Conservation (phyloP, 352 stramenopile species). For the Elongisporangium prolatum region DNA sequence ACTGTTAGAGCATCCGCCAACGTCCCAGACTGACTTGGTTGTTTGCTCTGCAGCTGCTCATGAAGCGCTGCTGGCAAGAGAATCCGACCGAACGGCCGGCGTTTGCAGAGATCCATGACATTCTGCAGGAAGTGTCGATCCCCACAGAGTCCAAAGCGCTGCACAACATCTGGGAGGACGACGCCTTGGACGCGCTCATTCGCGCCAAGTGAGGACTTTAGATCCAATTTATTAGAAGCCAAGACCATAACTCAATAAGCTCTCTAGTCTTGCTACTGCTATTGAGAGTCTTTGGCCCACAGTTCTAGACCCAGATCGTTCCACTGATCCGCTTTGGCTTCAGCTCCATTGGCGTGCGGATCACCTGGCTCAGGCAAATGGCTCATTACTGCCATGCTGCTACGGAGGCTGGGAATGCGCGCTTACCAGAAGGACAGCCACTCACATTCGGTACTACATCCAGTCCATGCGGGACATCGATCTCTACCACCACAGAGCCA, state of each 20-base stretch:
- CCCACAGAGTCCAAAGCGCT: slow-evolving; percentile 22
- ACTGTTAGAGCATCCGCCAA: too few relatives aligned
- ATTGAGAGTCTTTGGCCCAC: slow-evolving; percentile 42
- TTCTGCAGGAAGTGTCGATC: slow-evolving; percentile 27
- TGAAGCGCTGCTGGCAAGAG: slow-evolving; percentile 62
- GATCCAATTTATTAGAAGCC: neutral
- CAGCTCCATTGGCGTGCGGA: slow-evolving; percentile 34
- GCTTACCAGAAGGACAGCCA: slow-evolving; percentile 40
- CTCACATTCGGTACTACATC: slow-evolving; percentile 53
- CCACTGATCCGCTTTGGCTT: slow-evolving; percentile 71
- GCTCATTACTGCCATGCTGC: neutral
- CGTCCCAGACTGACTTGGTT: neutral
- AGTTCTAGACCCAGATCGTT: slow-evolving; percentile 73
- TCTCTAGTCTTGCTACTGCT: slow-evolving; percentile 1
- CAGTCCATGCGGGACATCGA: slow-evolving; percentile 52
- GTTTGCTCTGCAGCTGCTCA: slow-evolving; percentile 34
- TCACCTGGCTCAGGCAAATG: slow-evolving; percentile 26
- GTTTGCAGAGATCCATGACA: slow-evolving; percentile 57
- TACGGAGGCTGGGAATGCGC: neutral
- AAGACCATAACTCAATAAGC: neutral
- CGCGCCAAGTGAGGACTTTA: slow-evolving; percentile 20
- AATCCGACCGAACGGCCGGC: slow-evolving; percentile 44
- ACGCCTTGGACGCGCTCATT: slow-evolving; percentile 55
- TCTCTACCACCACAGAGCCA: slow-evolving; percentile 29
- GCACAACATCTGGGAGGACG: slow-evolving; percentile 37